Base-by-base conservation (phyloP, 495 filamentous ascomycete genomes). In the Aspergillus leporis region DNA sequence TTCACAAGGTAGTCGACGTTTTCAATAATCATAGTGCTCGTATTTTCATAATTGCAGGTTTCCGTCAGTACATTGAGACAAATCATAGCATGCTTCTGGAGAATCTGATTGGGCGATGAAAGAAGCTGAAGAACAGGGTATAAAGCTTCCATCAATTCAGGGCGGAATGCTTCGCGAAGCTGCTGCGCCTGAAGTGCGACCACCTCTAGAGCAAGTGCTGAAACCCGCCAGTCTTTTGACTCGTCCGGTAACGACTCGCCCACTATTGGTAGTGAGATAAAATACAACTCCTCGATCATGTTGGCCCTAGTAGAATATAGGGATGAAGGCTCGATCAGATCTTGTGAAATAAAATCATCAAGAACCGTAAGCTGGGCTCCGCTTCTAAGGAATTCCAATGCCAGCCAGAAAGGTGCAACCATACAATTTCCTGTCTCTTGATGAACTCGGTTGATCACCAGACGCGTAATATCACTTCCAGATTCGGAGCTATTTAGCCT, bases 1-100 rank as follows among this genome's bases (percentile, higher is more conserved):
- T 97, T 98, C 49, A 97, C 87, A 74, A 99, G 87, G 69, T 99
- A 99, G 70, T 99, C 94, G 23, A 89, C 92, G 61, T 99, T 99
- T 31, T 91, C 87, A 48, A 97, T 82, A 47, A 99, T 86, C 60
- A 99, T 77, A 12, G 90, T 85, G 32, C 87, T 87, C 10, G 92
- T 85, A 63, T 81, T 86, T 0, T 65, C 40, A 65, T 98, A 99
- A 18, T 83, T 85, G 70, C 92, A 97, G 0, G 88, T 77, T 8
- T 70, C 66, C 9, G 94, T 87, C 30, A 97, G 77, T 13, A 86
- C 84, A 64, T 96, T 92, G 3, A 99, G 82, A 48, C 88, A 90
- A 4, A 85, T 84, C 63, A 97, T 91, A 19, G 92, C 89, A 73
- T 98, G 94, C 18, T 81, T 79, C 60, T 92, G 87, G 5, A 98